Conservation (phyloP, 305 asterid genomes). For the Solanum hybrid region DNA sequence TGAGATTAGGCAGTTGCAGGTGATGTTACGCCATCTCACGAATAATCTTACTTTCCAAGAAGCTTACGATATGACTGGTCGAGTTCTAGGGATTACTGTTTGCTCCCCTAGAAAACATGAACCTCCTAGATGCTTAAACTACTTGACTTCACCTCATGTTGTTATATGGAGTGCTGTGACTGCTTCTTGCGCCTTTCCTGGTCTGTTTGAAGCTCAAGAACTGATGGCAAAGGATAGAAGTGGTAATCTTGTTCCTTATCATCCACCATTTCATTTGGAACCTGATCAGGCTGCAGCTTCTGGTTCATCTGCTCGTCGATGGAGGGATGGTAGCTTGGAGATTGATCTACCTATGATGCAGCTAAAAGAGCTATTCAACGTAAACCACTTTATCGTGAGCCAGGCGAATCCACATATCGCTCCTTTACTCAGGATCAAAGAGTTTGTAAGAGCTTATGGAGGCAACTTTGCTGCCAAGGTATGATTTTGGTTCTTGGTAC, state of each 20-base stretch:
- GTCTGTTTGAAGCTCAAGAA: conserved; percentile 76
- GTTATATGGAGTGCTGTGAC: conserved; percentile 89
- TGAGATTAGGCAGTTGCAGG: conserved; percentile 64
- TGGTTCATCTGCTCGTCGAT: conserved; percentile 42
- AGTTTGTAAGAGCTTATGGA: conserved; percentile 63
- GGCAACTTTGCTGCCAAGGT: conserved; percentile 83
- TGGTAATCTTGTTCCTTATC: conserved; percentile 71
- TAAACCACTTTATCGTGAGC: conserved; percentile 72
- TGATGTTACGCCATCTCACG: conserved; percentile 54
- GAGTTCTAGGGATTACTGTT: conserved; percentile 61
- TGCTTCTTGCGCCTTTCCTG: conserved; percentile 81
- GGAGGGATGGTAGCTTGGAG: conserved; percentile 93
- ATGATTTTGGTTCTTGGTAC: not conserved
- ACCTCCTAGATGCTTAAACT: conserved; percentile 73
- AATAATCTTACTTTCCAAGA: conserved; percentile 74
- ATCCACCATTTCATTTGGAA: conserved; percentile 69
- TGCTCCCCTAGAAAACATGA: conserved; percentile 76
- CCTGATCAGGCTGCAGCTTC: conserved; percentile 42
- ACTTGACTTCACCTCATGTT: conserved; percentile 80
- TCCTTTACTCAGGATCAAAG: conserved; percentile 65
- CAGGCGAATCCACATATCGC: conserved; percentile 80
- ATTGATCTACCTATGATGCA: conserved; percentile 77
- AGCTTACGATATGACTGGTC: conserved; percentile 74
- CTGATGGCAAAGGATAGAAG: conserved; percentile 75
- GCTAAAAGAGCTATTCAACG: conserved; percentile 72